phyloP scores from a whole-genome alignment of 306 rosid species.

The Medicago truncatula region DNA sequence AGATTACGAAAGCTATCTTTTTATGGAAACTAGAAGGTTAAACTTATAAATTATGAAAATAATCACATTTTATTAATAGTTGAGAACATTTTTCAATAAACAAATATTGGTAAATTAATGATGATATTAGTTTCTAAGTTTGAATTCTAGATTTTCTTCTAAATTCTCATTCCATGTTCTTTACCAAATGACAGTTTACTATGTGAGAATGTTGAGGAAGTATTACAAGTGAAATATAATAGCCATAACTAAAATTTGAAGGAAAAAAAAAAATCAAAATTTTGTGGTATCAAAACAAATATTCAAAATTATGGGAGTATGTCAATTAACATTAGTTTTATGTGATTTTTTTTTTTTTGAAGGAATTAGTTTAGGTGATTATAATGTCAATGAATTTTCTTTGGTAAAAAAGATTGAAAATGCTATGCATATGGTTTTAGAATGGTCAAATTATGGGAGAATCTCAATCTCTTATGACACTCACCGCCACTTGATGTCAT shows the following conservation, averaged over 20 bases:
- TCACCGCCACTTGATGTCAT: constrained; percentile 36
- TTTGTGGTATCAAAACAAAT: too few relatives aligned
- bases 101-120: background rate
- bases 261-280: too few relatives aligned
- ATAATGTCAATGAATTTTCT: constrained; percentile 16
- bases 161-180: background rate
- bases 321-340: background rate
- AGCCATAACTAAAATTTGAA: background rate
- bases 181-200: background rate
- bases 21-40: background rate
- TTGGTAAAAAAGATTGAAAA: constrained; percentile 4
- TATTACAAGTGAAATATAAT: background rate
- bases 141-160: background rate
- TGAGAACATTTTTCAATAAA: background rate
- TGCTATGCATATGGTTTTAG: constrained; percentile 8
- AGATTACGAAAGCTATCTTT: too few relatives aligned
- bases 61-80: background rate
- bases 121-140: too few relatives aligned
- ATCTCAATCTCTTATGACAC: constrained; percentile 33
- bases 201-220: background rate
- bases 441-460: constrained; percentile 33
- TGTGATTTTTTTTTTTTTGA: too few relatives aligned
- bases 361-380: too few relatives aligned
- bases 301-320: too few relatives aligned
- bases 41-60: too few relatives aligned